Percentiles rank a stretch among this genome's conserved stretches.
Conservation (phyloP, 2,329 filamentous ascomycete genomes). For the Teratosphaeria epicoccoides region DNA sequence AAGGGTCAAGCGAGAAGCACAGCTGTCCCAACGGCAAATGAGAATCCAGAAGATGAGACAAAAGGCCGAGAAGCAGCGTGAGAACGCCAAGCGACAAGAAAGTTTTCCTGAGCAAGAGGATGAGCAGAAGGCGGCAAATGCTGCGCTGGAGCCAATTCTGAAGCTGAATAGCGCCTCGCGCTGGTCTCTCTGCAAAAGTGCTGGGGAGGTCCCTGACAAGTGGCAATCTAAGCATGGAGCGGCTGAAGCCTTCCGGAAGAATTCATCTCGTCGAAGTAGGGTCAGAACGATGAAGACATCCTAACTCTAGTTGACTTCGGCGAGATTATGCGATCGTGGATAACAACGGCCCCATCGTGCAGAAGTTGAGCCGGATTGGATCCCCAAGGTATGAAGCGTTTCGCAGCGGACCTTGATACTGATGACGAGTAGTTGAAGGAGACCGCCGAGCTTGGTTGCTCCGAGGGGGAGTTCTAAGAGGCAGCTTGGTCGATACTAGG, state of each 20-base stretch:
- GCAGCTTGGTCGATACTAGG: background rate
- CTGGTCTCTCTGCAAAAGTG: background rate
- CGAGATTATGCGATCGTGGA: conserved; percentile 14
- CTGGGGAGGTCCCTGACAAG: background rate
- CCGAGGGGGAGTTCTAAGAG: no score
- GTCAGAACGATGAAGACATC: conserved; percentile 4
- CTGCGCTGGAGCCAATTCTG: background rate
- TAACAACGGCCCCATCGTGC: conserved; percentile 1
- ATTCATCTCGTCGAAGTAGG: background rate
- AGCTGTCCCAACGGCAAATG: conserved; percentile 38
- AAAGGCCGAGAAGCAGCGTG: conserved; percentile 29
- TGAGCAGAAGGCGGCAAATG: conserved; percentile 11
- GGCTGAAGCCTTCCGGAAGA: conserved; percentile 9
- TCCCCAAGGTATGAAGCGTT: background rate
- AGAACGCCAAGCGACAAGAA: conserved; percentile 35
- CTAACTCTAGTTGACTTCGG: conserved; percentile 26
- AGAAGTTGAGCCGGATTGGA: background rate
- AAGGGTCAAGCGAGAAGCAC: conserved; percentile 40
- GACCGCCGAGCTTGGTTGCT: no score
- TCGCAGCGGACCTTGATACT: background rate
- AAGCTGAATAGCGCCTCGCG: background rate
- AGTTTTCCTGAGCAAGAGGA: conserved; percentile 32
- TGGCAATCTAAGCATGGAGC: conserved; percentile 27
- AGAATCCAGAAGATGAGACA: conserved; percentile 35
- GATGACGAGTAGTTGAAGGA: background rate